Conservation (phyloP, 164 flowering plant genomes). For the Houttuynia cordata region DNA sequence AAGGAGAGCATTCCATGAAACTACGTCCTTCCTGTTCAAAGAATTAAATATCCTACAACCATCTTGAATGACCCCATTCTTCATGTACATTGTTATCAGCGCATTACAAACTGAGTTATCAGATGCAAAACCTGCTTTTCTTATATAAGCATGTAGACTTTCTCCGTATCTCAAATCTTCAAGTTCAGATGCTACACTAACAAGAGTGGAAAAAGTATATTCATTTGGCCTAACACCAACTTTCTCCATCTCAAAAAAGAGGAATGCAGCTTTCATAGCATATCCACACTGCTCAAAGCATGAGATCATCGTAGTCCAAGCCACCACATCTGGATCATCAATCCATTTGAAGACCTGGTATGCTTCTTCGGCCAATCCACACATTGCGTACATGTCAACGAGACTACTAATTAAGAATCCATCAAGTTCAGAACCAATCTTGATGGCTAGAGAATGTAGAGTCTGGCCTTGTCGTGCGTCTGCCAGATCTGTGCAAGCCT, state of each 20-base stretch:
- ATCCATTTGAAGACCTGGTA: slow-evolving; percentile 26
- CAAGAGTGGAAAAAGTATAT: slow-evolving; percentile 38
- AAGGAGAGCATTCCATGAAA: slow-evolving; percentile 45
- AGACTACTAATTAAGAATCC: slow-evolving; percentile 27
- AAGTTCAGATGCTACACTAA: slow-evolving; percentile 26
- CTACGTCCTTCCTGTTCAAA: slow-evolving; percentile 22
- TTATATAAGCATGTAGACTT: slow-evolving; percentile 34
- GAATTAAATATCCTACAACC: slow-evolving; percentile 28
- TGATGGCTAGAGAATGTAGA: slow-evolving; percentile 31
- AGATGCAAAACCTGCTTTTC: slow-evolving; percentile 23
- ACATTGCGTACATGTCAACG: slow-evolving; percentile 48
- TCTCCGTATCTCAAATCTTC: slow-evolving; percentile 20
- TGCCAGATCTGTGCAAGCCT: slow-evolving; percentile 28
- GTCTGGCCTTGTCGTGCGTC: slow-evolving; percentile 19
- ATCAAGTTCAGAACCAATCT: slow-evolving; percentile 27
- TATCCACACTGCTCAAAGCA: slow-evolving; percentile 33
- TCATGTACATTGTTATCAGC: slow-evolving; percentile 40
- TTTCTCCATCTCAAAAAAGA: slow-evolving; percentile 23
- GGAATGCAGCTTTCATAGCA: slow-evolving; percentile 17
- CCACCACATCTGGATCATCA: slow-evolving; percentile 33
- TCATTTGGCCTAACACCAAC: slow-evolving; percentile 29
- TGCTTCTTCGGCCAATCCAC: slow-evolving; percentile 30
- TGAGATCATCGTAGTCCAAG: slow-evolving; percentile 40
- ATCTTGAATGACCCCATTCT: slow-evolving; percentile 21
- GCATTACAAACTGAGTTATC: slow-evolving; percentile 34